phyloP scores from a whole-genome alignment of 768 basidiomycete genomes.

The Strobilomyces dryophilus region DNA sequence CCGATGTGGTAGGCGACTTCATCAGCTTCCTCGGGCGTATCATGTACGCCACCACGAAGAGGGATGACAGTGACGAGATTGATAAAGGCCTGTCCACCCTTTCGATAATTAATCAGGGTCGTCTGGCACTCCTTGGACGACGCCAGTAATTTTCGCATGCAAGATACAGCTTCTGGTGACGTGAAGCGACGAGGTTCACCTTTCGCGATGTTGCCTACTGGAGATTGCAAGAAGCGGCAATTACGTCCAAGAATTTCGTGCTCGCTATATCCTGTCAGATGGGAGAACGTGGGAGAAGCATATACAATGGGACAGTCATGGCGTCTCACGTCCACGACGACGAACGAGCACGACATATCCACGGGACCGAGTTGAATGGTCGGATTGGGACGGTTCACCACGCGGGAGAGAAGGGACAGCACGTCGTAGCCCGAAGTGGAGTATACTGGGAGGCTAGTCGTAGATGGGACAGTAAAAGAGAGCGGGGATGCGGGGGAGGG shows the following conservation, averaged over 20 bases:
- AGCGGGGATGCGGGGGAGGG: not conserved
- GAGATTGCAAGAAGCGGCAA: slow-evolving; percentile 88
- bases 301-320: slow-evolving; percentile 69
- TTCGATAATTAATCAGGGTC: slow-evolving; percentile 82
- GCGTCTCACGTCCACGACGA: slow-evolving; percentile 79
- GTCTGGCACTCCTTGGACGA: slow-evolving; percentile 88
- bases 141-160: slow-evolving; percentile 60
- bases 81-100: slow-evolving; percentile 80
- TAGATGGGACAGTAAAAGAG: slow-evolving; percentile 28
- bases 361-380: slow-evolving; percentile 82
- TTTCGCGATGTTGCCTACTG: slow-evolving; percentile 50
- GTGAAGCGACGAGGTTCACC: slow-evolving; percentile 57
- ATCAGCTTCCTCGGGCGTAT: slow-evolving; percentile 48
- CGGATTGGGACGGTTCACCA: slow-evolving; percentile 71
- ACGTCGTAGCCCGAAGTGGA: slow-evolving; percentile 90
- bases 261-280: slow-evolving; percentile 65
- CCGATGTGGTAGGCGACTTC: slow-evolving; percentile 87
- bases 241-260: slow-evolving; percentile 82
- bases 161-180: slow-evolving; percentile 60
- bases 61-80: slow-evolving; percentile 94
- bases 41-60: slow-evolving; percentile 56
- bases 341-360: slow-evolving; percentile 89
- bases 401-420: slow-evolving; percentile 73
- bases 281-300: not conserved
- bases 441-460: slow-evolving; percentile 60